Evolutionary conservation across 257 asterid genomes (phyloP).

Genomic region (Solanum phureja): DNA sequence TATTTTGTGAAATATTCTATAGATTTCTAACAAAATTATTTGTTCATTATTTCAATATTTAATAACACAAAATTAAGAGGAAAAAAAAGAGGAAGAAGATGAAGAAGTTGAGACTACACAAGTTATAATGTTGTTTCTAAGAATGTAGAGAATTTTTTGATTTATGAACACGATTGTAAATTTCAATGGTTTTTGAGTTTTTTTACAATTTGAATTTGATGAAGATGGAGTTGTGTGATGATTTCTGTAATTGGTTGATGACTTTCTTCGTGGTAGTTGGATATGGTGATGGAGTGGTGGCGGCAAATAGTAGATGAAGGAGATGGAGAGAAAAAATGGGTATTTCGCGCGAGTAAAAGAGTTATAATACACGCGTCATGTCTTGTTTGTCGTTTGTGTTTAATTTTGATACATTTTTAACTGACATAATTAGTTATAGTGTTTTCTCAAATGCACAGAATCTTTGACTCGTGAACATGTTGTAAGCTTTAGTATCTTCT

Average conservation of each 20-base stretch:
- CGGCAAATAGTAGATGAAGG: background rate
- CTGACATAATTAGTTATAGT: background rate
- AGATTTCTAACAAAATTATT: background rate
- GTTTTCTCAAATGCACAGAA: rapidly evolving
- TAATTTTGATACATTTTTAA: background rate
- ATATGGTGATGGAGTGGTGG: background rate
- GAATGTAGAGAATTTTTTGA: rapidly evolving
- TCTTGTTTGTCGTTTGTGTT: background rate
- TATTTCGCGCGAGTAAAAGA: background rate
- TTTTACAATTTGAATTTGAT: background rate
- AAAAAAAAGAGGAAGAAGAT: background rate
- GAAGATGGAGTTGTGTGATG: background rate
- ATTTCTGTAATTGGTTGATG: background rate
- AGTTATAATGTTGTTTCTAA: background rate
- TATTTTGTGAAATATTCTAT: background rate
- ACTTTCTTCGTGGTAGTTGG: background rate
- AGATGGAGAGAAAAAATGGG: background rate
- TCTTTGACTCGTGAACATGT: background rate
- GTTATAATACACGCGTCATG: rapidly evolving
- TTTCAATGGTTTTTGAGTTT: rapidly evolving
- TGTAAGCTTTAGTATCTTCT: rapidly evolving
- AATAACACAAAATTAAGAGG: background rate
- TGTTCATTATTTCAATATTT: background rate
- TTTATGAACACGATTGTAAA: background rate
- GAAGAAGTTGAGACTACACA: background rate